Evolutionary conservation across 2,329 filamentous ascomycete genomes (phyloP).

Genomic region (Fusarium sp.): DNA sequence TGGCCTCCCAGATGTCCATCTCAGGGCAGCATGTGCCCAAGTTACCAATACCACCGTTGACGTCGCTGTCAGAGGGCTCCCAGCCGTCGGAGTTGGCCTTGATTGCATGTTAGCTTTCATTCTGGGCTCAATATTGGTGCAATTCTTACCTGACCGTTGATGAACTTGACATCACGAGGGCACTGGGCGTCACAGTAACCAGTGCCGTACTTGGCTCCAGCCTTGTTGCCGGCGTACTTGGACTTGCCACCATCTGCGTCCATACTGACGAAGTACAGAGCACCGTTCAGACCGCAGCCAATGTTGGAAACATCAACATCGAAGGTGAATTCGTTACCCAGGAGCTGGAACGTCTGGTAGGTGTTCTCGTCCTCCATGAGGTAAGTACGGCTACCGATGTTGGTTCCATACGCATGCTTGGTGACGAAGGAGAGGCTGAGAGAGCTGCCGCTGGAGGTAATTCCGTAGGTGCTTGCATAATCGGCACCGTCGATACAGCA

Average conservation of each 20-base stretch:
- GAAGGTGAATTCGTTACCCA: constrained; percentile 78
- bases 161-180: constrained; percentile 68
- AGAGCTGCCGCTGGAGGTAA: constrained; percentile 63
- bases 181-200: constrained; percentile 67
- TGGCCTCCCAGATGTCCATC: constrained; percentile 75
- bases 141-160: constrained; percentile 61
- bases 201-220: constrained; percentile 70
- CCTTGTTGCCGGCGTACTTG: constrained; percentile 64
- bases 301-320: constrained; percentile 77
- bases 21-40: constrained; percentile 71
- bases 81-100: constrained; percentile 67
- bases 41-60: constrained; percentile 65
- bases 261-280: constrained; percentile 75
- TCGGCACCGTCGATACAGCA: constrained; percentile 68
- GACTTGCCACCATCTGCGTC: constrained; percentile 66
- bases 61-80: constrained; percentile 63
- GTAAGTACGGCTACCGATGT: constrained; percentile 70
- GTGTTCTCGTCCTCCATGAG: constrained; percentile 71
- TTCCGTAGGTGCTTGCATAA: constrained; percentile 65
- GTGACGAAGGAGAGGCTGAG: constrained; percentile 70
- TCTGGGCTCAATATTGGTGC: not conserved
- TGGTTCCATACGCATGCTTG: constrained; percentile 59
- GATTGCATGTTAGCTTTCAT: constrained; percentile 47
- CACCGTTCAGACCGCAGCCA: constrained; percentile 78
- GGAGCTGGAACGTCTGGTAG: constrained; percentile 74